Evolutionary conservation across 768 basidiomycete genomes (phyloP), one percentile per base, ranked within the genome.

Genomic region (Mycena sanguinolenta): DNA sequence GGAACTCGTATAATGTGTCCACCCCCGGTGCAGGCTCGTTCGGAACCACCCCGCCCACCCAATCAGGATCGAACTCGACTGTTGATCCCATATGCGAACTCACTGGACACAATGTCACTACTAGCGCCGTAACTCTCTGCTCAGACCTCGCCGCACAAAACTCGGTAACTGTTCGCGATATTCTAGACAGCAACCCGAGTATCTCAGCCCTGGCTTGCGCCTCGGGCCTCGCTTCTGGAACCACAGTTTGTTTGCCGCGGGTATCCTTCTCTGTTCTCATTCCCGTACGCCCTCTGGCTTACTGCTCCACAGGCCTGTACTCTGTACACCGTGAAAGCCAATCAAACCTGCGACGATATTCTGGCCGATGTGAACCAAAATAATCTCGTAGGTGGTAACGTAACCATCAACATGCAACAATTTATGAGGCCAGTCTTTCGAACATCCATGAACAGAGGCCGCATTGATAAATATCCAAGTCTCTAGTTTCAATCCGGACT

Each of bases 1-100:
- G n/a, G n/a, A n/a, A n/a, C n/a, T n/a, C n/a, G n/a, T n/a, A 58
- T 38, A 14, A 58, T 39, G 25, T 38, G 36, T 39, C 57, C 57
- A 25, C 38, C 57, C 36, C 19, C 57, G 38, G 57, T 38, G 36
- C 13, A 39, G 36, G 25, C 38, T 19, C 4, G 25, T 25, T 38
- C 57, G 14, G 57, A 38, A 27, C 57, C 57, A n/a, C n/a, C 36
- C 42, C 57, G 25, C 27, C 57, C 38, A 42, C 38, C 27, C 58
- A 38, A 19, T 17, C 30, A 16, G 53, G 53, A 32, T 19, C 16
- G 16, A 54, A 54, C 53, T 19, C 6, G 17, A 54, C 53, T 4
- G 16, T 17, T 30, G 30, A 28, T 28, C 19, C 6, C 42, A 44
- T 44, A 14, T 54, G 53, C 23, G 53, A 28, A 17, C 53, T 54